Evolutionary conservation across 352 stramenopile species (phyloP).

Genomic region (Globisporangium splendens): DNA sequence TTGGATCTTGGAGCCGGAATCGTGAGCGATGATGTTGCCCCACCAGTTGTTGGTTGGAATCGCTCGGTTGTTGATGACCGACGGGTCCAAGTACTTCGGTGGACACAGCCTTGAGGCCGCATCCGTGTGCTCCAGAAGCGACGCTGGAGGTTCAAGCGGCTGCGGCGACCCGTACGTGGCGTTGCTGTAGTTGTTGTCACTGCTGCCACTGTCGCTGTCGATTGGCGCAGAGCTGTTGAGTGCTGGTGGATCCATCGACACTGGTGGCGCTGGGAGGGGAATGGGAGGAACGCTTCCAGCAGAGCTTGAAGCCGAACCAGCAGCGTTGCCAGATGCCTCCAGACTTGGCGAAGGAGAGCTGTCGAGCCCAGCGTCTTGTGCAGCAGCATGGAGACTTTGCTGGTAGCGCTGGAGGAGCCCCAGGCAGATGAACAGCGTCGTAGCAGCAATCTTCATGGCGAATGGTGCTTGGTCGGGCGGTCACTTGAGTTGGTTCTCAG

Average conservation of each 20-base stretch:
- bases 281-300: too few species aligned
- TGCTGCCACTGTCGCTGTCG: neutral
- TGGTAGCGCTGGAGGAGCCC: neutral
- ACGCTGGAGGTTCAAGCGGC: conserved; percentile 25
- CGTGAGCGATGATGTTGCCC: conserved; percentile 62
- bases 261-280: neutral
- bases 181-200: conserved; percentile 4
- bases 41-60: conserved; percentile 77
- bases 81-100: conserved; percentile 28
- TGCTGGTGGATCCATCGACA: neutral
- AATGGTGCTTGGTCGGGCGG: neutral
- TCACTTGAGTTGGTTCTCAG: too few species aligned
- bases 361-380: neutral
- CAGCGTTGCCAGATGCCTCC: neutral
- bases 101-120: conserved; percentile 47
- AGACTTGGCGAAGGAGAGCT: too few species aligned
- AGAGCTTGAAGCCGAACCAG: neutral
- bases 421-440: neutral
- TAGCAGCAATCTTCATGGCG: conserved; percentile 6
- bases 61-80: conserved; percentile 33
- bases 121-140: conserved; percentile 47
- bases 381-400: neutral
- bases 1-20: conserved; percentile 5
- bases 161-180: conserved; percentile 14
- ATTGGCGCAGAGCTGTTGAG: neutral